Conservation (phyloP, 1,284 basidiomycete genomes). For the Sphaerobolus stellatus region DNA sequence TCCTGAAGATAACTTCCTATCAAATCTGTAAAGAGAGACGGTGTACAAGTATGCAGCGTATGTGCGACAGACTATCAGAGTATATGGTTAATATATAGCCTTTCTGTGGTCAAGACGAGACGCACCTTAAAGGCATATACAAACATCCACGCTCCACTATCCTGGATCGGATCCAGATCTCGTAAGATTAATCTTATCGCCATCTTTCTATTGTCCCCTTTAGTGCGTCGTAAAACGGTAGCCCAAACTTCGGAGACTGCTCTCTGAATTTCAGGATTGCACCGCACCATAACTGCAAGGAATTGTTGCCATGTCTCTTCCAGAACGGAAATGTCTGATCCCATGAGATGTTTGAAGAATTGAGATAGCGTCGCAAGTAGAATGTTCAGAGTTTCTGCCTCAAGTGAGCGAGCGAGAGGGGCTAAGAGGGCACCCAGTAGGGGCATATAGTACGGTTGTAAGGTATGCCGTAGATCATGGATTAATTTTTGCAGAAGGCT, state of each 20-base stretch:
- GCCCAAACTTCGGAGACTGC: constrained; percentile 81
- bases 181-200: constrained; percentile 49
- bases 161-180: constrained; percentile 48
- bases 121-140: constrained; percentile 72
- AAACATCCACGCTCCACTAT: constrained; percentile 65
- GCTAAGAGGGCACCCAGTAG: constrained; percentile 53
- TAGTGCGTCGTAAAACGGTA: constrained; percentile 61
- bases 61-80: constrained; percentile 64
- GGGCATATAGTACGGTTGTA: constrained; percentile 57
- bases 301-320: constrained; percentile 59
- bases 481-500: constrained; percentile 74
- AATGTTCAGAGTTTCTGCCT: constrained; percentile 57
- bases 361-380: constrained; percentile 64
- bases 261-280: constrained; percentile 65
- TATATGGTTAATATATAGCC: constrained; percentile 17
- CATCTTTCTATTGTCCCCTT: constrained; percentile 49
- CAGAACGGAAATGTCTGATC: constrained; percentile 49
- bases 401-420: constrained; percentile 58
- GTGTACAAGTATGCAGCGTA: constrained; percentile 74
- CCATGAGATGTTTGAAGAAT: constrained; percentile 68
- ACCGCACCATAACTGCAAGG: constrained; percentile 50
- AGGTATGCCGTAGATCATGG: constrained; percentile 71
- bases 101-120: too few species aligned
- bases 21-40: constrained; percentile 60
- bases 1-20: constrained; percentile 50